These are phyloP conservation scores for Begonia peltatifolia DNA, from an alignment of 306 rosid species.

Conservation along the genomic window DNA sequence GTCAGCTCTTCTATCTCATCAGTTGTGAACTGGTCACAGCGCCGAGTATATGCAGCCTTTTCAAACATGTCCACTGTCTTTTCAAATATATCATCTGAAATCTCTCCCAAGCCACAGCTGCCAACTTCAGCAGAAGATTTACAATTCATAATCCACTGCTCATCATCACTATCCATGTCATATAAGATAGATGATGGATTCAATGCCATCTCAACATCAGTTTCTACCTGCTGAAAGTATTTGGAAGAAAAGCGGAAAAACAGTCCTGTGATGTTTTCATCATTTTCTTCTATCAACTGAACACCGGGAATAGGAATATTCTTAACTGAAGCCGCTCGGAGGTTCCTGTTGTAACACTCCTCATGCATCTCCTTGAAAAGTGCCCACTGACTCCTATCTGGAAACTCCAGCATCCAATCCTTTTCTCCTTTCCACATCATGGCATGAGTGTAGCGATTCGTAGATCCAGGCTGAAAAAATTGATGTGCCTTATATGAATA, in stretches of 20 bases:
- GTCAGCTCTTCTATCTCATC: slow-evolving; percentile 64
- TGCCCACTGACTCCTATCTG: slow-evolving; percentile 84
- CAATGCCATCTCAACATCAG: slow-evolving; percentile 91
- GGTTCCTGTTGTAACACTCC: slow-evolving; percentile 80
- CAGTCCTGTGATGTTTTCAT: slow-evolving; percentile 32
- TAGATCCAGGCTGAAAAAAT: slow-evolving; percentile 91
- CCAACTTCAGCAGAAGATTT: slow-evolving; percentile 29
- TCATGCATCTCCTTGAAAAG: slow-evolving; percentile 96
- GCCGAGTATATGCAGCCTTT: slow-evolving; percentile 65
- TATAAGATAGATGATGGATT: slow-evolving; percentile 54
- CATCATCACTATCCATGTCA: slow-evolving; percentile 99
- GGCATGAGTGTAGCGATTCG: slow-evolving; percentile 90
- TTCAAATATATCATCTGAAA: slow-evolving; percentile 54
- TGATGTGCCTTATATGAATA: slow-evolving; percentile 91
- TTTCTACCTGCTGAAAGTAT: slow-evolving; percentile 60
- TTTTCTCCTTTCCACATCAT: slow-evolving; percentile 99
- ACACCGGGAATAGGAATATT: slow-evolving; percentile 98
- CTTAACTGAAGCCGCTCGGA: slow-evolving; percentile 78
- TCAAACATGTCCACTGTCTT: slow-evolving; percentile 76
- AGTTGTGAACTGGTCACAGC: slow-evolving; percentile 45
- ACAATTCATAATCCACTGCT: slow-evolving; percentile 41
- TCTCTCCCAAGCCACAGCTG: slow-evolving; percentile 21
- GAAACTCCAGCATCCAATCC: slow-evolving; percentile 91
- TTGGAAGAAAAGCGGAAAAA: slow-evolving; percentile 50
- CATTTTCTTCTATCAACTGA: slow-evolving; percentile 50